These are phyloP conservation scores for Aspergillus costaricaensis DNA, from an alignment of 2,329 filamentous ascomycete species.

Conservation along the genomic window DNA sequence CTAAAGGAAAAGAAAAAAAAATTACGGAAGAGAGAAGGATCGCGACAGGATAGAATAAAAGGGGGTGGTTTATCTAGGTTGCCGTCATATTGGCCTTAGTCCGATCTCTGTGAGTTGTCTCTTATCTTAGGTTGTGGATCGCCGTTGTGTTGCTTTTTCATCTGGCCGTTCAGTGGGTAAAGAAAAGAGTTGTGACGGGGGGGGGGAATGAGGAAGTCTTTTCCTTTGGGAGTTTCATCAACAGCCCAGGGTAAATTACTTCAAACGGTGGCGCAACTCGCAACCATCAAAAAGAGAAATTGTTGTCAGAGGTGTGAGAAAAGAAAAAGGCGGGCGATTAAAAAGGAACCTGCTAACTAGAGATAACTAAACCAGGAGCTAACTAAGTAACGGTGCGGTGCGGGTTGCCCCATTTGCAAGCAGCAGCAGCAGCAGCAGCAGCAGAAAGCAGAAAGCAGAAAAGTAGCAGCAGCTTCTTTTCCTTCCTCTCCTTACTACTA, in stretches of 20 bases:
- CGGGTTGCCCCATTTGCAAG: slow-evolving; percentile 17
- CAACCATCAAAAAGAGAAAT: too few relatives aligned
- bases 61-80: neutral
- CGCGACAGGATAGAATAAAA: neutral
- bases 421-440: neutral
- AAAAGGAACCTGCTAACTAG: neutral
- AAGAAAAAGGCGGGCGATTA: neutral
- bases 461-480: slow-evolving; percentile 17
- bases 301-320: neutral
- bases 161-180: neutral
- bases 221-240: neutral
- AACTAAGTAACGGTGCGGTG: slow-evolving; percentile 17
- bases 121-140: slow-evolving; percentile 3
- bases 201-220: neutral
- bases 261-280: neutral
- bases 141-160: neutral
- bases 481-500: slow-evolving; percentile 9
- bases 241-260: neutral
- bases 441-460: neutral
- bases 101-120: slow-evolving; percentile 1
- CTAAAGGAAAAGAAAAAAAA: neutral
- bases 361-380: neutral
- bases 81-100: neutral
- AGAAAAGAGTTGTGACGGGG: neutral
- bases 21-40: neutral